These are phyloP conservation scores for Diutina mesorugosa DNA, from an alignment of 1,139 yeast species.

Conservation along the genomic window DNA sequence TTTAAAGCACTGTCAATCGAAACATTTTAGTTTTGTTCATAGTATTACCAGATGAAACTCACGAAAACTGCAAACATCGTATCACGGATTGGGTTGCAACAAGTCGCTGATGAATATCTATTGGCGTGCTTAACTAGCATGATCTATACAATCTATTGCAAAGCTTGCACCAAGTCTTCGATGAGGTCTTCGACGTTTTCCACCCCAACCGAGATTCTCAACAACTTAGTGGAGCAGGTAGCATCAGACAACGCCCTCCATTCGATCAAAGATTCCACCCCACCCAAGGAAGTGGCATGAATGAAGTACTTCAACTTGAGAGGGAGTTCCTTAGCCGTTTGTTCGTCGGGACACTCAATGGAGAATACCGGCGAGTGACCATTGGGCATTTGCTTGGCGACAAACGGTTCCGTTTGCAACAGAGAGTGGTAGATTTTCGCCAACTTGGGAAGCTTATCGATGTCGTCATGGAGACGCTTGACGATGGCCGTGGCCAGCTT, in stretches of 20 bases:
- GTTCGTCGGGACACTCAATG: conserved; percentile 36
- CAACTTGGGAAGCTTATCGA: conserved; percentile 33
- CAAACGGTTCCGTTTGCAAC: conserved; percentile 53
- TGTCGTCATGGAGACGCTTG: conserved; percentile 38
- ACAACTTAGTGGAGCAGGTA: conserved; percentile 36
- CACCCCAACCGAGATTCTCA: conserved; percentile 70
- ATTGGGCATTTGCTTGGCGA: conserved; percentile 47
- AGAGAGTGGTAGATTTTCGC: conserved; percentile 55
- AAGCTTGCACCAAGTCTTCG: conserved; percentile 35
- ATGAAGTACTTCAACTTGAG: conserved; percentile 56
- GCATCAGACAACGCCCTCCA: conserved; percentile 78
- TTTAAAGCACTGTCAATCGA: no score
- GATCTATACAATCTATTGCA: conserved; percentile 3
- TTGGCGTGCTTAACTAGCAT: conserved; percentile 5
- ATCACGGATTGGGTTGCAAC: no score
- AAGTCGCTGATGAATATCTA: no score
- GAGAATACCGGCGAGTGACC: conserved; percentile 74
- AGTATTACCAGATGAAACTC: conserved; percentile 25
- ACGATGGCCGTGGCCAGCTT: conserved; percentile 51
- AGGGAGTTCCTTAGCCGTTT: conserved; percentile 54
- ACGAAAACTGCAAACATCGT: conserved; percentile 27
- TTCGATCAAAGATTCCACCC: conserved; percentile 84
- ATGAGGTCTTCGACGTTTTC: conserved; percentile 67
- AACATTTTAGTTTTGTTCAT: no score
- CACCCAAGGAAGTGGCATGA: conserved; percentile 90